Evolutionary conservation across 352 stramenopile species (phyloP), one percentile per base, ranked within the genome.

Genomic region (Phytophthora chlamydospora): DNA sequence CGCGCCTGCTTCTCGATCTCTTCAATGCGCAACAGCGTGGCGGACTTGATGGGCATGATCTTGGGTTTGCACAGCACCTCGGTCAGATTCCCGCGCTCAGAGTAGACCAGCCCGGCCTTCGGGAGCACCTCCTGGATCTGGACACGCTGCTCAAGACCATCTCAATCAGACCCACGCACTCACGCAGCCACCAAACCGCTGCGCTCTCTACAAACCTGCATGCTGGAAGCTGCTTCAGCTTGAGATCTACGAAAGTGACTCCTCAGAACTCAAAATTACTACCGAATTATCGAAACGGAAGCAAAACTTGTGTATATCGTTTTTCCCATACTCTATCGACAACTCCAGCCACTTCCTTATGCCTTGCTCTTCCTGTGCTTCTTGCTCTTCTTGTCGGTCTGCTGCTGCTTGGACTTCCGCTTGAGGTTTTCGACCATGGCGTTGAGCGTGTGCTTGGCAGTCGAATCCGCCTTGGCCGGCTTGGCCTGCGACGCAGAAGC

Each of bases 21-120:
- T 59, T 97, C 87, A 41, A 97, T 94, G 46, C 79, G 75, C 45
- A 95, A 55, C 57, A 97, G 58, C 29, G 85, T 93, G 45, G 86
- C 79, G 17, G 83, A 95, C 68, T 96, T 96, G 69, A 97, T 94
- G 3, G 90, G 86, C 61, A 97, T 62, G 45, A 96, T 92, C 65
- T 96, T 96, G 14, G 90, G 90, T 35, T 96, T 96, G 68, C 90
- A 96, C 19, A 97, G 65, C 57, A 95, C 76, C 57, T 96, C 85
- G 0, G 76, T 93, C 29, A 96, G 52, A 55, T 93, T 91, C n/a
- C 83, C 82, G 31, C 82, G 78, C 61, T 96, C 88, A 29, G 89
- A 97, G 70, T 93, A 95, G 45, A 97, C 88, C 6, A 97, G 78
- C n/a, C 89, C 89, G 7, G 83, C 76, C 66, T 95, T 95, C 6